phyloP scores from a whole-genome alignment of 176 grass and related monocot genomes.

The Bolboschoenus planiculmis region DNA sequence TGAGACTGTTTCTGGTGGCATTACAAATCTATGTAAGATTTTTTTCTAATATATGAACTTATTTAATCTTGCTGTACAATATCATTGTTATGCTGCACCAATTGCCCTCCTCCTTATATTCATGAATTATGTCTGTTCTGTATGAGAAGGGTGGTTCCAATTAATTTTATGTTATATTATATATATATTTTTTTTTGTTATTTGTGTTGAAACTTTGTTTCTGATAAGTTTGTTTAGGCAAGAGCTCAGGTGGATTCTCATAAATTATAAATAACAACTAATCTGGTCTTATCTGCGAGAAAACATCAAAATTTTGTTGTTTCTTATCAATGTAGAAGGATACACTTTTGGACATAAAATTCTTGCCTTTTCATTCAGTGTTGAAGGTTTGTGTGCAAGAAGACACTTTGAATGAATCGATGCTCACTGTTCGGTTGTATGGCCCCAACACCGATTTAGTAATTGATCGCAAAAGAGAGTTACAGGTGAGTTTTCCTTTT shows the following conservation, averaged over 20 bases:
- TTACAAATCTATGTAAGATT: slow-evolving; percentile 84
- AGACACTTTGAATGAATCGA: slow-evolving; percentile 24
- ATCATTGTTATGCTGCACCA: neutral
- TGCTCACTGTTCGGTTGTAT: slow-evolving; percentile 80
- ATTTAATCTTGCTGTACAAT: neutral
- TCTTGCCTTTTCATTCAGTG: slow-evolving; percentile 38
- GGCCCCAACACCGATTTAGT: slow-evolving; percentile 91
- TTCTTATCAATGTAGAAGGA: neutral
- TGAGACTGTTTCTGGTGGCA: slow-evolving; percentile 81
- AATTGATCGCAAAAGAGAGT: slow-evolving; percentile 89
- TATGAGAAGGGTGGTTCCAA: neutral
- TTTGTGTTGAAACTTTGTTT: neutral
- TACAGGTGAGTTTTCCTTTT: slow-evolving; percentile 37
- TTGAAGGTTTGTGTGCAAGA: slow-evolving; percentile 72
- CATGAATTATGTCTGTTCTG: neutral
- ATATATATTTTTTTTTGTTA: neutral
- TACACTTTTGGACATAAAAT: neutral
- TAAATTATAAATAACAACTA: neutral
- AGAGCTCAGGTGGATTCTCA: neutral
- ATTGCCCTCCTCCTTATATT: neutral
- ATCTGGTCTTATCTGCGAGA: neutral
- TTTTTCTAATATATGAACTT: neutral
- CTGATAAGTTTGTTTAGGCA: neutral
- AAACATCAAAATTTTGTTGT: neutral
- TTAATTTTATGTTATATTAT: neutral